Evolutionary conservation across 352 stramenopile species (phyloP).

Genomic region (Thalassiosira exigua): DNA sequence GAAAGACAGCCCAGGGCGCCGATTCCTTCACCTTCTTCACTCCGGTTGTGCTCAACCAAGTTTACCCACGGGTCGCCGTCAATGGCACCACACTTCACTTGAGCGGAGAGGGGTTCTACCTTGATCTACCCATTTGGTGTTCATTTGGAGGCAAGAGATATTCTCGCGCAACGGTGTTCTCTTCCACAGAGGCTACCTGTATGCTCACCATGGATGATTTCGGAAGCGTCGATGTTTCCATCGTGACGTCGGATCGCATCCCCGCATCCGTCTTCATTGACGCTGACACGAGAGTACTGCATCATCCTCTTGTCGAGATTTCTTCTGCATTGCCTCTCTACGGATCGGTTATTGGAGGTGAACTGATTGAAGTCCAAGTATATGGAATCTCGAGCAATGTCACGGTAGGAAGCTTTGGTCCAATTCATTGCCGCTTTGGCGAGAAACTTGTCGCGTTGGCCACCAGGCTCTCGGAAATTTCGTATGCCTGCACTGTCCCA

Average conservation of each 20-base stretch:
- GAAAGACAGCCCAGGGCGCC: conserved; percentile 8
- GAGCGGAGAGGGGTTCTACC: conserved; percentile 19
- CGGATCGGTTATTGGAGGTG: conserved; percentile 19
- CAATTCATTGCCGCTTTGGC: conserved; percentile 19
- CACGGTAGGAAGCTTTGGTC: conserved; percentile 3
- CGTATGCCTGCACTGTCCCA: conserved; percentile 15
- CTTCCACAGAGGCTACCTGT: conserved; percentile 32
- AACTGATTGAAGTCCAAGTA: conserved; percentile 26
- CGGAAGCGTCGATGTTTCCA: background rate
- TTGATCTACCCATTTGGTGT: conserved; percentile 36
- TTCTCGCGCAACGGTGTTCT: conserved; percentile 21
- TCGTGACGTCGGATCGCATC: conserved; percentile 28
- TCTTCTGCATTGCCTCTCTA: background rate
- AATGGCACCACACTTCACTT: conserved; percentile 26
- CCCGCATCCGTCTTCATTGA: conserved; percentile 15
- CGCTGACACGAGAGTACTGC: conserved; percentile 3
- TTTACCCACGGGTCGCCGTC: conserved; percentile 20
- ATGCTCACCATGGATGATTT: background rate
- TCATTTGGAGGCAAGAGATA: background rate
- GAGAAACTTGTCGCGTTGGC: conserved; percentile 8
- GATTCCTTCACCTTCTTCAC: conserved; percentile 27
- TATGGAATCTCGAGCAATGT: conserved; percentile 2
- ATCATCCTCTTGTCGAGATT: conserved; percentile 31
- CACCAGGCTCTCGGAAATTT: background rate
- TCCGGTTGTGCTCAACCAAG: conserved; percentile 23